Base-by-base conservation (phyloP, 345 rosid species). In the Salix brachista region DNA sequence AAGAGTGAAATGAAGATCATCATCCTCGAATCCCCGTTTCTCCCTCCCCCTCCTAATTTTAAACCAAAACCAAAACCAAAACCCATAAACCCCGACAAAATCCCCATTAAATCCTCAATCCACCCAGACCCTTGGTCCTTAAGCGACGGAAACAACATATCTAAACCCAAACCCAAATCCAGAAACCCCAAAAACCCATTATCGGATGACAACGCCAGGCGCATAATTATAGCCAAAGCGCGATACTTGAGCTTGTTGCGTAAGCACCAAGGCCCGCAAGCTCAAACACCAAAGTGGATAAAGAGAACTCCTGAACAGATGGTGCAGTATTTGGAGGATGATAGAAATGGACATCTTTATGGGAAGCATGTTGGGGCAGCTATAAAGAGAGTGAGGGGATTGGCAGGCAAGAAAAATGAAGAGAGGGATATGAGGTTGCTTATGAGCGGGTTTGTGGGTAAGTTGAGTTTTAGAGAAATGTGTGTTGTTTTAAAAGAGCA, bases 291-390 rank as follows among this genome's bases (percentile, higher is more conserved):
- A 32, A 88, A 83, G 69, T 94, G 98, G 97, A 90, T 90, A 18
- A 92, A 89, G 83, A 85, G 97, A 25, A 86, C 97, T 7, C 97
- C 97, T 23, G 91, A 91, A 82, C 97, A 94, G 87, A 94, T 94
- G 98, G 90, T 94, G 72, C 84, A 75, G 88, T 94, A 89, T 75
- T 75, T 92, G 85, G 79, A 88, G 67, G 97, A 94, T 79, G 93
- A 94, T 75, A 82, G 86, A 76, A 85, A 91, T 7, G 97, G 97
- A 16, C 89, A 89, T 26, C 73, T 94, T 80, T 89, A 94, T 62
- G 97, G 97, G 36, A 89, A 86, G 81, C 97, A 92, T 67, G 98
- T 94, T 34, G 84, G 88, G 73, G 97, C 98, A 3, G 98, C 97
- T 41, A 86, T 91, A 19, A 91, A 89, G 86, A 86, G 86, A 1